A percentile compares a stretch with the other conserved stretches of the same genome.
Evolutionary conservation across 129 eudicot genomes (phyloP).

Genomic region (Silybum marianum): DNA sequence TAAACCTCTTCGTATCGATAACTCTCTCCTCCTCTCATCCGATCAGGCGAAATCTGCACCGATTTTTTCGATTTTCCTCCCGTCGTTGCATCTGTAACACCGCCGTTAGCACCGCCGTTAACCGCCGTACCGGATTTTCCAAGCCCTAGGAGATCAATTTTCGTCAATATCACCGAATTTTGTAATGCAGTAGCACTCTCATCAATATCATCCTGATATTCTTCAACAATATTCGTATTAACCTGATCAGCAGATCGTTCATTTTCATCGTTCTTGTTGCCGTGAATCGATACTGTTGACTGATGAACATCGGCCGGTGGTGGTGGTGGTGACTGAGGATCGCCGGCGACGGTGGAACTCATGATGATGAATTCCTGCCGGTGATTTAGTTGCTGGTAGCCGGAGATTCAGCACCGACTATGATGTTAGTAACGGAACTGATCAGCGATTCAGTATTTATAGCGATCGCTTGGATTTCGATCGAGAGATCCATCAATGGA

Average conservation of each 20-base stretch:
- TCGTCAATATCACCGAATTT: not conserved
- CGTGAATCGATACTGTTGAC: not conserved
- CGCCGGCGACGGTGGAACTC: constrained; percentile 6
- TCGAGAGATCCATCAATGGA: not conserved
- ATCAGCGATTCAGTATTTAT: not conserved
- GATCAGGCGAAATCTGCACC: constrained; percentile 1
- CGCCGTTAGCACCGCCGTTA: not conserved
- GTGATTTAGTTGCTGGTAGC: not conserved
- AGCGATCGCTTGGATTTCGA: not conserved
- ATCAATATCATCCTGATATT: not conserved
- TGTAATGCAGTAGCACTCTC: not conserved
- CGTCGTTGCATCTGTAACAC: not conserved
- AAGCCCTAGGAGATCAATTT: constrained; percentile 18
- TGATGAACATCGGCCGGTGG: not conserved
- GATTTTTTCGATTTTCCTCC: not conserved
- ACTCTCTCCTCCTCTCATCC: not conserved
- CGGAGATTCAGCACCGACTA: not conserved
- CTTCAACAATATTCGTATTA: not conserved
- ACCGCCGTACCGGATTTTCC: not conserved
- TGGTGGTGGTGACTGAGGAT: not conserved
- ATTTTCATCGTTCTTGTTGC: not conserved
- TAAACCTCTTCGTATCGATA: not conserved
- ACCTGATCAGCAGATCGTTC: not conserved
- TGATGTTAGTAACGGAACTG: not conserved
- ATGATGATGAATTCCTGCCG: constrained; percentile 13